Base-by-base conservation (phyloP, 306 rosid species). In the Pueraria montana region DNA sequence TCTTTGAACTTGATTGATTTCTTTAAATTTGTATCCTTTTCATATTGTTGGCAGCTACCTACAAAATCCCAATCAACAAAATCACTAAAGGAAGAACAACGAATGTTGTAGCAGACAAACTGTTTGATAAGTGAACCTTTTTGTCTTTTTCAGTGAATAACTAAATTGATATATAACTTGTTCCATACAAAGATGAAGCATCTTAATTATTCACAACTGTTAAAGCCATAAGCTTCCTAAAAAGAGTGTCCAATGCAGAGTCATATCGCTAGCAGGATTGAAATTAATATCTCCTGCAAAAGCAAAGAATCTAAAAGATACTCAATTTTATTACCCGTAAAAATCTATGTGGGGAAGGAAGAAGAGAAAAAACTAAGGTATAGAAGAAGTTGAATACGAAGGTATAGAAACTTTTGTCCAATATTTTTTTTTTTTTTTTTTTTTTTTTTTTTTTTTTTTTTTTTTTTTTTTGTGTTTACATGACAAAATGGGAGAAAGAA, bases 301-400 rank as follows among this genome's bases (percentile, higher is more conserved):
- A 82, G 76, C 85, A 83, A 80, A n/a, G 80, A 82, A 75, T 84
- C 79, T 83, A 69, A 79, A 78, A 42, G 65, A 62, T 55, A 16
- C 69, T 74, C 21, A 78, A 21, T 34, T 82, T 73, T 65, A 79
- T 84, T 58, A 76, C 48, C 76, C 30, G 21, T 72, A 45, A 76
- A 55, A 67, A 77, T 83, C 87, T 77, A 71, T 1, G 20, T 36
- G 7, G 11, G 24, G 24, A 61, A 79, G 24, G 24, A n/a, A 5
- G 6, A 14, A 74, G 18, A 45, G 8, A 52, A n/a, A 12, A 7
- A 27, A 4, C 0, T 8, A 58, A 17, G 32, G 7, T 8, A 49
- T 74, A 49, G 66, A 62, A 69, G 3, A 62, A 69, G 3, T 7
- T 59, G 68, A 59, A 17, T 23, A 17, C 0, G 62, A 38, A 38